phyloP scores from a whole-genome alignment of 352 stramenopile genomes.

The Phytophthora idaei region DNA sequence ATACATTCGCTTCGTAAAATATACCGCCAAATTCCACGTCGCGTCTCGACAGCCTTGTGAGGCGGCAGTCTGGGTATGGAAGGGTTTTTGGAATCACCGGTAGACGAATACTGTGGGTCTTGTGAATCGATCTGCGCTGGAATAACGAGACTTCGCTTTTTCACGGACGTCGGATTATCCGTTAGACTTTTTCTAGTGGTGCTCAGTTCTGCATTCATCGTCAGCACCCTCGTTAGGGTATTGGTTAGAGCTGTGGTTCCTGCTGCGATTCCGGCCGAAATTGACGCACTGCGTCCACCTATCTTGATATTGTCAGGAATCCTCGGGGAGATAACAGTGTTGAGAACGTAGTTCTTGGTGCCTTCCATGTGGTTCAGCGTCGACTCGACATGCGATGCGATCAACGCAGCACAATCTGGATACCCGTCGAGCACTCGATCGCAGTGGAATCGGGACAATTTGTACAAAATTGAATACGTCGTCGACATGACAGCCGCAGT shows the following conservation, averaged over 20 bases:
- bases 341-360: conserved; percentile 26
- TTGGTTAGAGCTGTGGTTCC: conserved; percentile 29
- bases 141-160: conserved; percentile 26
- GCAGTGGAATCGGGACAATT: conserved; percentile 68
- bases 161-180: conserved; percentile 1
- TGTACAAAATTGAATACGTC: conserved; percentile 77
- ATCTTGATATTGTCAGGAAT: conserved; percentile 2
- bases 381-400: conserved; percentile 29
- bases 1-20: conserved; percentile 34
- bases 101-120: conserved; percentile 12
- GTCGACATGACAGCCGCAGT: conserved; percentile 62
- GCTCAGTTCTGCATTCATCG: conserved; percentile 21
- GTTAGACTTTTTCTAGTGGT: conserved; percentile 8
- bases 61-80: no score
- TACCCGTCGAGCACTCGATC: conserved; percentile 64
- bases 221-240: conserved; percentile 23
- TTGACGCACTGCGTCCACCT: conserved; percentile 7
- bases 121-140: conserved; percentile 15
- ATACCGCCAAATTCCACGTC: conserved; percentile 8
- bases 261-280: conserved; percentile 25
- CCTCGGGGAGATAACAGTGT: conserved; percentile 7
- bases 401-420: conserved; percentile 42
- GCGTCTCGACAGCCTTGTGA: conserved; percentile 3
- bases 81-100: no score
- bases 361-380: conserved; percentile 17